Base-by-base conservation (phyloP, 108 stramenopile genomes). In the Cyclotella choctawhatcheeana region DNA sequence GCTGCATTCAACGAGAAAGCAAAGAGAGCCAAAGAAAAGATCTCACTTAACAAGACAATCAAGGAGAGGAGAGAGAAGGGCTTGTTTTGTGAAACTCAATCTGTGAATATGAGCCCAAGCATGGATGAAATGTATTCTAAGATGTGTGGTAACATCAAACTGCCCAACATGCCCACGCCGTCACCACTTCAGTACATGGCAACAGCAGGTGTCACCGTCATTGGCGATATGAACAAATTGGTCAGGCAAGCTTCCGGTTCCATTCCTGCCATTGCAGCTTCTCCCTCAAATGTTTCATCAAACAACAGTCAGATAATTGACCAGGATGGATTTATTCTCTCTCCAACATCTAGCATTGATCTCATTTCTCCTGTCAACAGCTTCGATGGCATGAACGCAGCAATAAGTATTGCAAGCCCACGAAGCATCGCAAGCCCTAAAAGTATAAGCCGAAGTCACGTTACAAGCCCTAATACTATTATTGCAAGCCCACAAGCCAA, bases 301-400 rank as follows among this genome's bases (percentile, higher is more conserved):
- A 64, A 27, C 18, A 47, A 44, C 25, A 64, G 44, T 30, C 63
- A 64, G 20, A 21, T 64, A 24, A 64, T 64, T 35, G 63, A 64
- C 16, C 45, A 64, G 48, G 27, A 47, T 30, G 63, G 63, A 3
- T 64, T 64, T 30, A 32, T 64, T 21, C 29, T 64, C 22, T 64
- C 63, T 30, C 63, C 63, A 18, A 64, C 44, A 14, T 29, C 44
- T 1, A 64, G 43, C 29, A 44, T 45, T 16, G 44, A 64, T 25
- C 63, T 45, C 29, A 31, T 64, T 5, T 64, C 63, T 22, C 59
- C 59, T 20, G 35, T 24, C 5, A 24, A n/a, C n/a, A 60, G 59
- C 21, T 43, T 43, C 25, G 35, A 60, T 31, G 5, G 29, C 3
- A 8, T 5, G 1, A 31, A 34, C 16, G 32, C 56, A 3, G 7